Conservation (phyloP, 805 yeast species). For the Candida schatavii region DNA sequence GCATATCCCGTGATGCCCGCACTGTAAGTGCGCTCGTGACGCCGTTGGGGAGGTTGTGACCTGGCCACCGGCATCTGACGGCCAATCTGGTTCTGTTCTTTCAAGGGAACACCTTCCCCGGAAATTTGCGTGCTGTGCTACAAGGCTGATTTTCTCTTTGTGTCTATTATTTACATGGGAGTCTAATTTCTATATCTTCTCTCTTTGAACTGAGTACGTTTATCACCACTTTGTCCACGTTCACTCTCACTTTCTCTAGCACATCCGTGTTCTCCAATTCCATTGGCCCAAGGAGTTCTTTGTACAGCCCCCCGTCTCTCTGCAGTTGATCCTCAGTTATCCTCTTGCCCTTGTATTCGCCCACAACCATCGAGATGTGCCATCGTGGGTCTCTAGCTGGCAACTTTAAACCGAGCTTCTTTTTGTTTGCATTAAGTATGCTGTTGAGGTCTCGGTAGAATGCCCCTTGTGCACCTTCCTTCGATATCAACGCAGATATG, state of each 20-base stretch:
- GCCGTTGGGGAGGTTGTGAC: too few relatives aligned
- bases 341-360: slow-evolving; percentile 1
- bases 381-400: neutral
- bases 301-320: neutral
- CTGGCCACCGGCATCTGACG: too few relatives aligned
- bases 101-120: too few relatives aligned
- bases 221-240: neutral
- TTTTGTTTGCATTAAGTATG: neutral
- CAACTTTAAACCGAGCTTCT: neutral
- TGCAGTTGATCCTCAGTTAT: neutral
- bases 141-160: neutral
- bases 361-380: slow-evolving; percentile 5
- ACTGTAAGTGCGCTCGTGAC: too few relatives aligned
- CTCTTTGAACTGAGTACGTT: neutral
- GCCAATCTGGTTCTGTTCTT: too few relatives aligned
- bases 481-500: neutral
- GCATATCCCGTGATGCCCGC: too few relatives aligned
- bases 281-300: neutral
- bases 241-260: neutral
- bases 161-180: neutral
- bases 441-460: neutral
- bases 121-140: too few relatives aligned
- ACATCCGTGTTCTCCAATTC: neutral
- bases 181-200: neutral
- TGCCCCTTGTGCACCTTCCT: slow-evolving; percentile 1